Conservation (phyloP, 495 filamentous ascomycete species). For the Penicillium mononematosum region DNA sequence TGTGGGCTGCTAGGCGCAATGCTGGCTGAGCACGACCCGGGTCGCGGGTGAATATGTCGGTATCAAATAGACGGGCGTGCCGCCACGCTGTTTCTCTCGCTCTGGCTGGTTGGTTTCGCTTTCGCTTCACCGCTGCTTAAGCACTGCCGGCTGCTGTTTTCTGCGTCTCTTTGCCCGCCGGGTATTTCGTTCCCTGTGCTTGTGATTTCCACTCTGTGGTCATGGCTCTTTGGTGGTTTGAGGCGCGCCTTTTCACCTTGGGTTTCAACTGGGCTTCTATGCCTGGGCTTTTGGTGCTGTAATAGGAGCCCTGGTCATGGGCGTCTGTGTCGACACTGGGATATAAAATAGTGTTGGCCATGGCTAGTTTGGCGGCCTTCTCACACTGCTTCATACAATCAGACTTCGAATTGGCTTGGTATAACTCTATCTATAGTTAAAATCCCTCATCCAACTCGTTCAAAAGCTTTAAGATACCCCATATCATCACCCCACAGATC, state of each 20-base stretch:
- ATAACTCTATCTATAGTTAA: background rate
- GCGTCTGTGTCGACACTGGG: background rate
- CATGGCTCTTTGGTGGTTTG: background rate
- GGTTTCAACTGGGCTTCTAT: background rate
- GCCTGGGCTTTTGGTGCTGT: background rate
- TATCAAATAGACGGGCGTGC: background rate
- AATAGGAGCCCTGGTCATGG: background rate
- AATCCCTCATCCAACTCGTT: background rate
- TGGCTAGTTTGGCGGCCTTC: background rate
- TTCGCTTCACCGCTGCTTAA: slow-evolving; percentile 4
- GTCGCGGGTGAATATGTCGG: slow-evolving; percentile 1
- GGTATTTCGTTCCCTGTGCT: background rate
- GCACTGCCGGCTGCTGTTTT: background rate
- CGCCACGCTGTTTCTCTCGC: background rate
- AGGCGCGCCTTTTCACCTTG: background rate
- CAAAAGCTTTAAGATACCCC: background rate
- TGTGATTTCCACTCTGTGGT: background rate
- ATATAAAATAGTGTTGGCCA: background rate
- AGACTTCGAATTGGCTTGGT: background rate
- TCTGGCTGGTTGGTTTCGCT: slow-evolving; percentile 4
- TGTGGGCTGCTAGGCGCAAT: background rate
- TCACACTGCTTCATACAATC: background rate
- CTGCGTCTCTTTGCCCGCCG: background rate
- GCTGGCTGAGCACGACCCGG: slow-evolving; percentile 1
- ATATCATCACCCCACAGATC: background rate